Evolutionary conservation across 768 basidiomycete genomes (phyloP).

Genomic region (Hygrocybe punicea): DNA sequence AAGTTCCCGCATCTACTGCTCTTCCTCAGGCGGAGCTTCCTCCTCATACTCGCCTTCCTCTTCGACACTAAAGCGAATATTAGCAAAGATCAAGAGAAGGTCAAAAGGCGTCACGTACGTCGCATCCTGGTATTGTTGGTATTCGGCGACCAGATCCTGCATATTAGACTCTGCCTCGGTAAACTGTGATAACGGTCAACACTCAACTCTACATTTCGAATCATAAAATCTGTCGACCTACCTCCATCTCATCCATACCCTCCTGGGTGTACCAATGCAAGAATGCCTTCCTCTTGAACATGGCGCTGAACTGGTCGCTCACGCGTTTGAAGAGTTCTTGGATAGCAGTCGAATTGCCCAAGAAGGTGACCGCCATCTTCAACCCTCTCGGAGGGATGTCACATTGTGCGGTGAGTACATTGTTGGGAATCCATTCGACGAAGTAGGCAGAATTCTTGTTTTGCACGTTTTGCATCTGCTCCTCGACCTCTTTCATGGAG

Average conservation of each 20-base stretch:
- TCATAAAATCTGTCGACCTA: slow-evolving; percentile 26
- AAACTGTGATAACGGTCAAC: slow-evolving; percentile 48
- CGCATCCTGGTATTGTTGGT: slow-evolving; percentile 94
- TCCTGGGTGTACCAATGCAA: slow-evolving; percentile 99
- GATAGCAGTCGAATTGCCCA: slow-evolving; percentile 96
- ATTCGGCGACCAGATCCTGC: slow-evolving; percentile 98
- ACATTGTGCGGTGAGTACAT: slow-evolving; percentile 96
- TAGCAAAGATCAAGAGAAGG: slow-evolving; percentile 9
- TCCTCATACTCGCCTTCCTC: slow-evolving; percentile 91
- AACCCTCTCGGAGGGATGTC: slow-evolving; percentile 93
- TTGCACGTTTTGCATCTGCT: slow-evolving; percentile 97
- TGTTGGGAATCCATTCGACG: slow-evolving; percentile 99
- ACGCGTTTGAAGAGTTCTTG: slow-evolving; percentile 99
- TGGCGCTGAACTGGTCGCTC: slow-evolving; percentile 96
- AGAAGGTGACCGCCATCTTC: slow-evolving; percentile 97
- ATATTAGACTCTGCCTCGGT: slow-evolving; percentile 99
- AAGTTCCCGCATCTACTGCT: slow-evolving; percentile 38
- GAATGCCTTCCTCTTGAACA: slow-evolving; percentile 99
- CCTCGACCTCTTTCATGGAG: slow-evolving; percentile 99
- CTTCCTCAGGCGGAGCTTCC: slow-evolving; percentile 60
- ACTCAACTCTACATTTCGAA: background rate
- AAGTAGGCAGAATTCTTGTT: slow-evolving; percentile 98
- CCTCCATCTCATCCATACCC: slow-evolving; percentile 99
- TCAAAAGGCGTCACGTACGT: slow-evolving; percentile 54
- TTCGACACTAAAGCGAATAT: slow-evolving; percentile 53